phyloP scores from a whole-genome alignment of 441 rosid species.

The Hura crepitans region DNA sequence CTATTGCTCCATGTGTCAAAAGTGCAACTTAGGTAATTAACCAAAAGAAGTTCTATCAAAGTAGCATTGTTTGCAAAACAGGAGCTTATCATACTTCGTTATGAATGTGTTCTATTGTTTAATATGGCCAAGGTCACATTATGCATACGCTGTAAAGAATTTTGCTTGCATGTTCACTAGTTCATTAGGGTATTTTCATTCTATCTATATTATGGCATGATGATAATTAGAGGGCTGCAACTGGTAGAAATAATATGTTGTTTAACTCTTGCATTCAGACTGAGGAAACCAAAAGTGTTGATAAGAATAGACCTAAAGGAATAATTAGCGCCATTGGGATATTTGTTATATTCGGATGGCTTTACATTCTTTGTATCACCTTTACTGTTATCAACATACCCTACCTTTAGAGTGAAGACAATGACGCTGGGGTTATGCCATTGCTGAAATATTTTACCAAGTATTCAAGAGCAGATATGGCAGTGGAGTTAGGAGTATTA shows the following conservation, averaged over 20 bases:
- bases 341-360: conserved; percentile 92
- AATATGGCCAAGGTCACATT: neutral
- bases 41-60: too few species aligned
- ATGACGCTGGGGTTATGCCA: conserved; percentile 92
- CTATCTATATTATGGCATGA: neutral
- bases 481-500: conserved; percentile 75
- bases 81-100: neutral
- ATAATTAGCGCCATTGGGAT: conserved; percentile 83
- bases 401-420: conserved; percentile 58
- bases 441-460: conserved; percentile 78
- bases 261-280: conserved; percentile 45
- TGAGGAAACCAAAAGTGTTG: conserved; percentile 89
- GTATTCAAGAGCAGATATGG: conserved; percentile 88
- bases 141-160: neutral
- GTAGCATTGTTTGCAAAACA: neutral
- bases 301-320: conserved; percentile 82
- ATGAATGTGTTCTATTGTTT: too few species aligned
- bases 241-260: neutral
- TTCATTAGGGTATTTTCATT: neutral
- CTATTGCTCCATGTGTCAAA: neutral
- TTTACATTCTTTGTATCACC: conserved; percentile 79
- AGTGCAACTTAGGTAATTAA: neutral
- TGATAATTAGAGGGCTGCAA: conserved; percentile 14
- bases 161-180: neutral
- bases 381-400: conserved; percentile 82